These are phyloP conservation scores for Diplodia intermedia DNA, from an alignment of 2,329 filamentous ascomycete genomes.

Conservation along the genomic window DNA sequence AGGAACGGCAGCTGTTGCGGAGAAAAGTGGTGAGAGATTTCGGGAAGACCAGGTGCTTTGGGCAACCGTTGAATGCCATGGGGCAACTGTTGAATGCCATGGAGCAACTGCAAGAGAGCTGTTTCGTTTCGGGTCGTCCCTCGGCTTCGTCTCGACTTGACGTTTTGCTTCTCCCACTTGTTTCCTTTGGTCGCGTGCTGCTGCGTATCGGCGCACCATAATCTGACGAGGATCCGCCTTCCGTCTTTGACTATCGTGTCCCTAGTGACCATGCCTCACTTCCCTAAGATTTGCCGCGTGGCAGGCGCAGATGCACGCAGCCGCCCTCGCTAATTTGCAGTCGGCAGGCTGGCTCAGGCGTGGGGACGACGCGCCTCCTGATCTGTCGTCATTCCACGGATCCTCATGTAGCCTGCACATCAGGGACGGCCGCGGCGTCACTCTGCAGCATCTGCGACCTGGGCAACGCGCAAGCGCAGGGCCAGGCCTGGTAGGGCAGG, in stretches of 20 bases:
- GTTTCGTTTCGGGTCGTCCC: constrained; percentile 1
- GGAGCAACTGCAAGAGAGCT: constrained; percentile 3
- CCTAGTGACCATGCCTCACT: not conserved
- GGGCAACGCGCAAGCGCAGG: constrained; percentile 10
- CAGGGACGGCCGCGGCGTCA: constrained; percentile 5
- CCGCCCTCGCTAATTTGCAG: not conserved
- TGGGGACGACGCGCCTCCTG: constrained; percentile 17
- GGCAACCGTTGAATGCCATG: not conserved
- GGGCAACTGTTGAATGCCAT: not conserved
- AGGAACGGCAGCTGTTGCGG: constrained; percentile 4
- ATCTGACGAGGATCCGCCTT: constrained; percentile 14
- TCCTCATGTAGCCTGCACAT: constrained; percentile 26
- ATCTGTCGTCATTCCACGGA: constrained; percentile 27
- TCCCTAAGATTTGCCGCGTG: constrained; percentile 10
- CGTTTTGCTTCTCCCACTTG: not conserved
- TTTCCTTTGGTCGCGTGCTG: not conserved
- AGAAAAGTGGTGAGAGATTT: constrained; percentile 4
- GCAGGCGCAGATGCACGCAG: not conserved
- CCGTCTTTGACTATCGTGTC: constrained; percentile 20
- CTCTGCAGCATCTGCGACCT: constrained; percentile 9
- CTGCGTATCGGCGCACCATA: not conserved
- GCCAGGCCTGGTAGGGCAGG: not conserved
- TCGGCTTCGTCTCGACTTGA: constrained; percentile 6
- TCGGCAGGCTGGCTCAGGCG: not conserved
- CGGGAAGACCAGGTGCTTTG: not conserved